Evolutionary conservation across 2,329 filamentous ascomycete species (phyloP), one percentile per base, ranked within the genome.

Genomic region (Phoma sp.): DNA sequence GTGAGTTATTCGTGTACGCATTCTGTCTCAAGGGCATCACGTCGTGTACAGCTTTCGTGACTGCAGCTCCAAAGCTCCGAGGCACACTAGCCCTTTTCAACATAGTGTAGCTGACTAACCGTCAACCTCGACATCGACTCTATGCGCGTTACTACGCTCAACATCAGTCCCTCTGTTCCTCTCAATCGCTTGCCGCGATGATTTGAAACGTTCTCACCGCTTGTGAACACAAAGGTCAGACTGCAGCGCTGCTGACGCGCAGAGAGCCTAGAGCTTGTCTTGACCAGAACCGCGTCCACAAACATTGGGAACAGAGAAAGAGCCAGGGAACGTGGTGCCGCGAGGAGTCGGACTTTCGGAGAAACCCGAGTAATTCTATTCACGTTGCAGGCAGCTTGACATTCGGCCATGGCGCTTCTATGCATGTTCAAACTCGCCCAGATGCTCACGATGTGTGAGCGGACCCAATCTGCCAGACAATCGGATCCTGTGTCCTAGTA

Each of bases 1-100:
- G n/a, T 18, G 60, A 54, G 26, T 59, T 62, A 69, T 40, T 53
- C 59, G 64, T 48, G 66, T 47, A 55, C 63, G 67, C 73, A 75
- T 74, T 20, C 56, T 72, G 64, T 50, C 53, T 53, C 55, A 53
- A 50, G 59, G 43, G 51, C 59, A 42, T 59, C 53, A 53, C 52
- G 38, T 33, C 33, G 50, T 50, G 47, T 55, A 32, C 20, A 18
- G 53, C 50, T 56, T 57, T 56, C 57, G 42, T 46, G 47, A 30
- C 34, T 42, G 56, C 54, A 57, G 53, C 61, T 61, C 47, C 55
- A 49, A 55, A 50, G 61, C 59, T 57, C 60, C 47, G 57, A 43
- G 55, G 42, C 25, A 23, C 17, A 18, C 37, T 47, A 47, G 39
- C 43, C 23, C 6, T n/a, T 17, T 28, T 15, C 4, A 29, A 23